Base-by-base conservation (phyloP, 1,139 yeast genomes). In the Debaryomyces psychrophilus region DNA sequence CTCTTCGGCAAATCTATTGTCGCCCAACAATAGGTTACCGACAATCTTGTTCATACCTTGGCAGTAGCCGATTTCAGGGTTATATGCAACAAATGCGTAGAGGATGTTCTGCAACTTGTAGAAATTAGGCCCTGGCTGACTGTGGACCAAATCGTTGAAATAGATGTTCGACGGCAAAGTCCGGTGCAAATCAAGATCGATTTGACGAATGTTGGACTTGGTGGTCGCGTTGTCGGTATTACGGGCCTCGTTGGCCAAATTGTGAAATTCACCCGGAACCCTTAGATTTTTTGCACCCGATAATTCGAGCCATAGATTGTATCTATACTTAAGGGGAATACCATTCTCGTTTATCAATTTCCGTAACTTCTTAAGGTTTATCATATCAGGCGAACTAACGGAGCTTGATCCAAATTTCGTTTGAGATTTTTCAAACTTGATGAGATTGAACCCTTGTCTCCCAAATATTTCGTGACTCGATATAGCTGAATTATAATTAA, bases 1-100 rank as follows among this genome's bases (percentile, higher is more conserved):
- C 50, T 79, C 85, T 44, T 81, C 85, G 8, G 53, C 52, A 28
- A 62, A 47, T 23, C 41, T 47, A 5, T 71, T 65, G 17, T 44
- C 44, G 5, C 52, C 52, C 25, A 82, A 56, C 11, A 82, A 58
- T 7, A 82, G 56, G 42, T 77, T 79, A 0, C 83, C 87, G 4
- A 79, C 77, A 23, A 82, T 76, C 53, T 81, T 76, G 54, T 82
- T 82, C 87, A 82, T 81, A 0, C 87, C 87, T 55, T 82, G 87
- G 46, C 82, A 78, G 55, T 82, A 82, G 0, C 87, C 86, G 37
- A 81, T 68, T 1, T 67, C 68, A 0, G 81, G 76, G 47, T 73
- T 71, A 50, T 76, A 72, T 6, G 75, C 67, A n/a, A 77, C 75
- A 56, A 76, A 81, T 0, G 85, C 85, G 40, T 76, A 71, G 37